Conservation (phyloP, 345 rosid species). For the Balakata baccata region DNA sequence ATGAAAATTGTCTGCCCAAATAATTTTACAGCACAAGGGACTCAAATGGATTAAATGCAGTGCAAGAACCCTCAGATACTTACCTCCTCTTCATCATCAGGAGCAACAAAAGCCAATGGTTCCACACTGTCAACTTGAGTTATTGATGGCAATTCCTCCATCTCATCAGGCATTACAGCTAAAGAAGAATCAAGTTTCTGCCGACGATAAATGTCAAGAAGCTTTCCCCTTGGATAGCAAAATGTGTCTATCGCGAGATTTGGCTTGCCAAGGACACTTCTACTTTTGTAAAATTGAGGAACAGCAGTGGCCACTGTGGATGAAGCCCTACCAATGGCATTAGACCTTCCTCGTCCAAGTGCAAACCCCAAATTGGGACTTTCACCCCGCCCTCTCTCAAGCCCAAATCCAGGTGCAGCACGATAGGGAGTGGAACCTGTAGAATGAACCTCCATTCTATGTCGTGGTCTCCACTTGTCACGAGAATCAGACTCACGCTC, state of each 20-base stretch:
- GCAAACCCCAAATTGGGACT: constrained; percentile 64
- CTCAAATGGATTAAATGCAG: neutral
- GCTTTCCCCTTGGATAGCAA: constrained; percentile 76
- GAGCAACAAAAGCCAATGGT: constrained; percentile 74
- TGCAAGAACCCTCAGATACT: neutral
- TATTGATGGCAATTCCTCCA: constrained; percentile 50
- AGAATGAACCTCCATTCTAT: constrained; percentile 69
- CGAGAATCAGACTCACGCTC: constrained; percentile 80
- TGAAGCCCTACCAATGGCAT: constrained; percentile 37
- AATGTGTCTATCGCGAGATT: constrained; percentile 25
- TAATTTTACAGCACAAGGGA: neutral
- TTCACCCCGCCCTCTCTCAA: constrained; percentile 58
- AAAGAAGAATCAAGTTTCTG: constrained; percentile 40
- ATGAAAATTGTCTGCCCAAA: neutral
- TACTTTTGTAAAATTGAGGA: constrained; percentile 31
- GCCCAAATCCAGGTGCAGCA: constrained; percentile 85
- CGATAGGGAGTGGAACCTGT: constrained; percentile 54
- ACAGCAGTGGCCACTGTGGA: constrained; percentile 27
- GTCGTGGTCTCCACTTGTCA: constrained; percentile 98
- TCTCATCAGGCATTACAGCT: constrained; percentile 42
- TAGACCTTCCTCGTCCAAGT: constrained; percentile 70
- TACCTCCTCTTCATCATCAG: constrained; percentile 78
- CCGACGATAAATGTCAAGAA: constrained; percentile 62
- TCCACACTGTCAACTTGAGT: constrained; percentile 38
- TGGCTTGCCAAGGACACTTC: constrained; percentile 43